These are phyloP conservation scores for Suillus luteus DNA, from an alignment of 768 basidiomycete genomes.

Conservation along the genomic window DNA sequence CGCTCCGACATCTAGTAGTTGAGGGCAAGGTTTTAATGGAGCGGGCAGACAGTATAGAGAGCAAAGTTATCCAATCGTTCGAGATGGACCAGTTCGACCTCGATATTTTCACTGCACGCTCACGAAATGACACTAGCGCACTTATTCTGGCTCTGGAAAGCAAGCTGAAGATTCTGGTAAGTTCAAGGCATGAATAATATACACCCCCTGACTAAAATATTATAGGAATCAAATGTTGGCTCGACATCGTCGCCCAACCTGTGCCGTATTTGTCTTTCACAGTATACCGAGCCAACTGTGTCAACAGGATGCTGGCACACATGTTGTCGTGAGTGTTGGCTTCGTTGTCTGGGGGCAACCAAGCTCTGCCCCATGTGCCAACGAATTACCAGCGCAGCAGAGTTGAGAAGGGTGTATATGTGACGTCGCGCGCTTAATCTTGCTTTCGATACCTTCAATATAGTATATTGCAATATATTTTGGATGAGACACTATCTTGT, in stretches of 20 bases:
- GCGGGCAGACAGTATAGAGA: slow-evolving; percentile 30
- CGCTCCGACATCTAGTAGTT: slow-evolving; percentile 55
- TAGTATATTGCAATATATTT: neutral
- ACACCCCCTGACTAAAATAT: neutral
- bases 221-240: slow-evolving; percentile 3
- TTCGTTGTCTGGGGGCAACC: slow-evolving; percentile 80
- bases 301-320: slow-evolving; percentile 90
- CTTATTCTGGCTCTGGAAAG: slow-evolving; percentile 59
- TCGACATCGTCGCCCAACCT: slow-evolving; percentile 43
- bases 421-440: slow-evolving; percentile 28
- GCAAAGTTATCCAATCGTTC: slow-evolving; percentile 42
- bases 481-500: neutral
- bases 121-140: slow-evolving; percentile 47
- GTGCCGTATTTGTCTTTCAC: slow-evolving; percentile 81
- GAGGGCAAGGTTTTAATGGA: slow-evolving; percentile 44
- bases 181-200: slow-evolving; percentile 23
- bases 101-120: slow-evolving; percentile 51
- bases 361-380: slow-evolving; percentile 88
- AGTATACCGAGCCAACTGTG: slow-evolving; percentile 75
- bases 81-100: slow-evolving; percentile 50
- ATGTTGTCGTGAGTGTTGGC: slow-evolving; percentile 81
- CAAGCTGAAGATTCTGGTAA: slow-evolving; percentile 59
- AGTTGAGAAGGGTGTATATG: slow-evolving; percentile 75
- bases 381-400: slow-evolving; percentile 76
- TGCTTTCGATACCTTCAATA: slow-evolving; percentile 1